Conservation (phyloP, 2,329 filamentous ascomycete species). For the Trichoderma gracile region DNA sequence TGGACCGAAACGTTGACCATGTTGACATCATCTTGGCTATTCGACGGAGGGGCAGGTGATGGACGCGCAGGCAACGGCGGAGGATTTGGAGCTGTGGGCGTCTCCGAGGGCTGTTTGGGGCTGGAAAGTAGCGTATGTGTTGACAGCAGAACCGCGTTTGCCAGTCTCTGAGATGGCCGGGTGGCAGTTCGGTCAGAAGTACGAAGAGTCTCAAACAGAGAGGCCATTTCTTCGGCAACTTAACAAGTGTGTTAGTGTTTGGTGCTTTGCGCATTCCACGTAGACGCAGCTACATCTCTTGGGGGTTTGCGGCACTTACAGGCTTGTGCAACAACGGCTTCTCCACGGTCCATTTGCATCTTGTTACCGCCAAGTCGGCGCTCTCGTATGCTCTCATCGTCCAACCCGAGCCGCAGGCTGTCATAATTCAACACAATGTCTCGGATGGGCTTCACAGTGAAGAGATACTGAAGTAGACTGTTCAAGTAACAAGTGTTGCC, state of each 20-base stretch:
- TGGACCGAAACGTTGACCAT: constrained; percentile 40
- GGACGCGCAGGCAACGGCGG: constrained; percentile 55
- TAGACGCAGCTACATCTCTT: not conserved
- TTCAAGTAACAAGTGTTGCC: constrained; percentile 98
- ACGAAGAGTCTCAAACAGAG: constrained; percentile 70
- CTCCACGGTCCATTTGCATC: constrained; percentile 53
- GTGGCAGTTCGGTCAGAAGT: constrained; percentile 62
- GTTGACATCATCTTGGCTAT: constrained; percentile 38
- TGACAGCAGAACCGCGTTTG: constrained; percentile 72
- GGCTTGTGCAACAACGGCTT: constrained; percentile 66
- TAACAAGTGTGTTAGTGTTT: constrained; percentile 38
- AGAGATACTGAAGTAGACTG: constrained; percentile 93
- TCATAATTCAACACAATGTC: constrained; percentile 79
- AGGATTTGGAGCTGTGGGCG: constrained; percentile 35
- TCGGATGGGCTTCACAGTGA: constrained; percentile 79
- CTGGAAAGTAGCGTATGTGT: constrained; percentile 43
- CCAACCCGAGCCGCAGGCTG: constrained; percentile 66
- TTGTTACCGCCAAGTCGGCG: constrained; percentile 74
- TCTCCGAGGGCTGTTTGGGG: constrained; percentile 34
- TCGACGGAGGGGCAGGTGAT: constrained; percentile 42
- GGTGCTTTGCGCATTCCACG: too few relatives aligned
- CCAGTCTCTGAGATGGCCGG: constrained; percentile 73
- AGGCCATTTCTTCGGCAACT: constrained; percentile 75
- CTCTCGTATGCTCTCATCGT: constrained; percentile 60
- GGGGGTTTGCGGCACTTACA: constrained; percentile 61